A percentile compares a stretch with the other conserved stretches of the same genome.
phyloP scores from a whole-genome alignment of 2,329 filamentous ascomycete genomes.

The Penicillium sp. region DNA sequence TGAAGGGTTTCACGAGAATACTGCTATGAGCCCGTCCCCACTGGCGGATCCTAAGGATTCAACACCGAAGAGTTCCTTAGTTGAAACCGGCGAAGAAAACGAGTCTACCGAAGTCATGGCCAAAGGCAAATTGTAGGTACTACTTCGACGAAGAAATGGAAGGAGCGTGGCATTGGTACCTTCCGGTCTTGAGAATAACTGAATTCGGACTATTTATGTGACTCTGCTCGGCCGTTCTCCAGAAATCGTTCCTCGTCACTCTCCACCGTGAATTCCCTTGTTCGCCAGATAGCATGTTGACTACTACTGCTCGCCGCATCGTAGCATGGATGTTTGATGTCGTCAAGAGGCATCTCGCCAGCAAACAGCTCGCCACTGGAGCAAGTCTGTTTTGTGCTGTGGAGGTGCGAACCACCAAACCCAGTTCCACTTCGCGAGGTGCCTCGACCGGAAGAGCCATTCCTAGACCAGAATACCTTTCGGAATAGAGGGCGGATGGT shows the following conservation, averaged over 20 bases:
- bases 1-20: conserved; percentile 53
- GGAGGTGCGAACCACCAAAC: conserved; percentile 5
- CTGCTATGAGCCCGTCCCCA: conserved; percentile 55
- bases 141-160: conserved; percentile 76
- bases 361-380: background rate
- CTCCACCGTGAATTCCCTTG: background rate
- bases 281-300: conserved; percentile 9
- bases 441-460: background rate
- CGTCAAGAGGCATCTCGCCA: conserved; percentile 10
- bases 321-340: background rate
- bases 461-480: conserved; percentile 14
- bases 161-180: conserved; percentile 79
- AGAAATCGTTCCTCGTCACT: background rate
- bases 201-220: background rate
- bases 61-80: conserved; percentile 43
- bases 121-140: conserved; percentile 82
- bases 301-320: conserved; percentile 5
- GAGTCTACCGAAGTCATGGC: conserved; percentile 72
- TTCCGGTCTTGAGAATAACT: background rate
- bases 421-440: background rate
- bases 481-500: conserved; percentile 29
- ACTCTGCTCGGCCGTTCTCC: background rate
- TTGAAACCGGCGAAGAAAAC: conserved; percentile 82
- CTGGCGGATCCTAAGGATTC: background rate
- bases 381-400: background rate